Conservation (phyloP, 2,329 filamentous ascomycete species). For the Monilinia polystroma region DNA sequence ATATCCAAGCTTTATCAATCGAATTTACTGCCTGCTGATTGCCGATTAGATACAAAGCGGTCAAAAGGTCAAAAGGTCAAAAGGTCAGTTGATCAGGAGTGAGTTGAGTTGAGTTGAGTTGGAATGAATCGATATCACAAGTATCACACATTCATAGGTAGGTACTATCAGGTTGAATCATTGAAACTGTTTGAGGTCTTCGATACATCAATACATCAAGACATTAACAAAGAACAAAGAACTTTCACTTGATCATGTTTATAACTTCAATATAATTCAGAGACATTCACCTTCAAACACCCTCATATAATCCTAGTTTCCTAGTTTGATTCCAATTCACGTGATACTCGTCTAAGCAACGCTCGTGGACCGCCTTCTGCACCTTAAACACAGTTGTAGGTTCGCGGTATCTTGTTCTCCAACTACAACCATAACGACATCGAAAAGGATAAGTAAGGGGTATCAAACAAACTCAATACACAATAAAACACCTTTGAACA, state of each 20-base stretch:
- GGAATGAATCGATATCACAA: neutral
- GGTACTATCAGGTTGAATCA: neutral
- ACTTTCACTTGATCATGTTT: too few relatives aligned
- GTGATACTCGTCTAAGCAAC: constrained; percentile 22
- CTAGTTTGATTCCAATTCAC: neutral
- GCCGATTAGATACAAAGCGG: constrained; percentile 18
- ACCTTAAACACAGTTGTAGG: constrained; percentile 24
- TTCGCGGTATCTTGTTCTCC: constrained; percentile 19
- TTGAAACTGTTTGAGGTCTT: too few relatives aligned
- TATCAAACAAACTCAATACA: neutral
- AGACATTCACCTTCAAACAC: too few relatives aligned
- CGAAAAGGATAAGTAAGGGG: constrained; percentile 16
- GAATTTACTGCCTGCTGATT: constrained; percentile 15
- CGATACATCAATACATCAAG: too few relatives aligned
- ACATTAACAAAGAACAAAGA: too few relatives aligned
- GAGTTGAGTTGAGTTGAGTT: too few relatives aligned
- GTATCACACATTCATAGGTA: neutral
- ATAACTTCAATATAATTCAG: too few relatives aligned
- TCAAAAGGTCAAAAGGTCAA: neutral
- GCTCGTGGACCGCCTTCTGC: constrained; percentile 23
- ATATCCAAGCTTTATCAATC: constrained; percentile 21
- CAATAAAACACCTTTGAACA: constrained; percentile 2
- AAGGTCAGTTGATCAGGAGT: constrained; percentile 17
- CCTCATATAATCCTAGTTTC: neutral
- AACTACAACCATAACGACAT: constrained; percentile 18